Evolutionary conservation across 352 stramenopile genomes (phyloP).

Genomic region (Globisporangium nunn): DNA sequence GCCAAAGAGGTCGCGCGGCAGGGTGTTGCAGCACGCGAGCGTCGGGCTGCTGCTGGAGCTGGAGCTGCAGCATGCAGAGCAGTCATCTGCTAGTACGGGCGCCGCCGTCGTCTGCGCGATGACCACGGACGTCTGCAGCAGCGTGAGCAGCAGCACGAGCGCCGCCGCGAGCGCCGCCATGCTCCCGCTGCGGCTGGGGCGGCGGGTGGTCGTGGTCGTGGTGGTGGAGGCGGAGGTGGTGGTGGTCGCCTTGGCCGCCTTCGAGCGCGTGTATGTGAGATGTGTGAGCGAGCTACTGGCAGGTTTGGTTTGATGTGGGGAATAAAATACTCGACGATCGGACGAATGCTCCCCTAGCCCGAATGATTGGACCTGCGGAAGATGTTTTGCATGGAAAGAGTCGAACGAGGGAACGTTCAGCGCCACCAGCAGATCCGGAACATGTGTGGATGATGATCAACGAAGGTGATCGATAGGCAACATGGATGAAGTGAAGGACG

Average conservation of each 20-base stretch:
- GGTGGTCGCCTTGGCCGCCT: not conserved
- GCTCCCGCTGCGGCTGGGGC: not conserved
- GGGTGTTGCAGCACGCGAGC: conserved; percentile 46
- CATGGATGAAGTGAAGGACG: too few species aligned
- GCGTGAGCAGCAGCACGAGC: not conserved
- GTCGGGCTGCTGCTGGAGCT: not conserved
- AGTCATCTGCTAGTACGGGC: conserved; percentile 38
- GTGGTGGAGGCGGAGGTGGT: not conserved
- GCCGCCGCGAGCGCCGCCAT: conserved; percentile 1
- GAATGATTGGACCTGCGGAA: not conserved
- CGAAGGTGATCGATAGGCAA: too few species aligned
- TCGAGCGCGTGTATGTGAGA: not conserved
- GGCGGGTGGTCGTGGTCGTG: not conserved
- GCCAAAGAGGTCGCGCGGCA: conserved; percentile 42
- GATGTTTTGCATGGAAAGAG: not conserved
- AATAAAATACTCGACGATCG: not conserved
- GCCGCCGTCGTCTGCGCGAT: conserved; percentile 4
- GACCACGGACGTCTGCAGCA: not conserved
- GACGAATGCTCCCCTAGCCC: not conserved
- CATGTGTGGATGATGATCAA: not conserved
- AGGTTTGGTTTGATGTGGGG: not conserved
- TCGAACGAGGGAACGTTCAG: not conserved
- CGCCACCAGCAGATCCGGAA: not conserved
- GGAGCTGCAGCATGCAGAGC: conserved; percentile 45
- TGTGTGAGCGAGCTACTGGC: not conserved